These are phyloP conservation scores for Microbotryum scabiosae DNA, from an alignment of 1,284 basidiomycete genomes.

Conservation along the genomic window DNA sequence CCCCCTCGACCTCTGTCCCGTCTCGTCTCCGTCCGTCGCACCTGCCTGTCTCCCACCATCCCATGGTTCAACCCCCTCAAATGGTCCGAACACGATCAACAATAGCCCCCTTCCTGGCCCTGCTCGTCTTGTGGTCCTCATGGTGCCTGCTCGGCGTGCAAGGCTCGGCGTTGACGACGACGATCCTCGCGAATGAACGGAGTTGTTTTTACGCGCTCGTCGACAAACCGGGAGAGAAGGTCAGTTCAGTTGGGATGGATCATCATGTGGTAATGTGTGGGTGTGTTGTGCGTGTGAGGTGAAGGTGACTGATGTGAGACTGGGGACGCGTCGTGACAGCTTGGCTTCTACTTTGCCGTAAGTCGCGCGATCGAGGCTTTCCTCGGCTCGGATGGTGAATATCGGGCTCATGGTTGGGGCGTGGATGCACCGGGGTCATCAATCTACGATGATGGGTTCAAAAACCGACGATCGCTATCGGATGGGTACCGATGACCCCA, in stretches of 20 bases:
- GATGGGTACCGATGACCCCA: no score
- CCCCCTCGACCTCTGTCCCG: no score
- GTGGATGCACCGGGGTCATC: no score
- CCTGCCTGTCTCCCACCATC: no score
- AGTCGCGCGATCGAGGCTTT: slow-evolving; percentile 41
- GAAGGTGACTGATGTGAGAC: background rate
- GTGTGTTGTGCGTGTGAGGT: no score
- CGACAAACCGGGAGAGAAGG: slow-evolving; percentile 86
- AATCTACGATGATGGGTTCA: no score
- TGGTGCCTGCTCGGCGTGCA: background rate
- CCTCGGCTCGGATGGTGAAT: background rate
- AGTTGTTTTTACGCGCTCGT: slow-evolving; percentile 94
- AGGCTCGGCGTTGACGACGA: slow-evolving; percentile 65
- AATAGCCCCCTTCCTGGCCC: background rate
- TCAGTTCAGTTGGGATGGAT: slow-evolving; percentile 45
- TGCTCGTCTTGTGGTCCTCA: background rate
- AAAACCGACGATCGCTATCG: no score
- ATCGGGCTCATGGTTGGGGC: background rate
- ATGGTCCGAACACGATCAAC: no score
- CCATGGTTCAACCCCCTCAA: no score
- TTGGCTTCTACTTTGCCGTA: slow-evolving; percentile 41
- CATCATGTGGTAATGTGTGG: background rate
- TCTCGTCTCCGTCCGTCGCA: no score
- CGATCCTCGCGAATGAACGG: slow-evolving; percentile 73
- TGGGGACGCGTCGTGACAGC: slow-evolving; percentile 4